Conservation (phyloP, 2,329 filamentous ascomycete species). For the Cytospora leucostoma region DNA sequence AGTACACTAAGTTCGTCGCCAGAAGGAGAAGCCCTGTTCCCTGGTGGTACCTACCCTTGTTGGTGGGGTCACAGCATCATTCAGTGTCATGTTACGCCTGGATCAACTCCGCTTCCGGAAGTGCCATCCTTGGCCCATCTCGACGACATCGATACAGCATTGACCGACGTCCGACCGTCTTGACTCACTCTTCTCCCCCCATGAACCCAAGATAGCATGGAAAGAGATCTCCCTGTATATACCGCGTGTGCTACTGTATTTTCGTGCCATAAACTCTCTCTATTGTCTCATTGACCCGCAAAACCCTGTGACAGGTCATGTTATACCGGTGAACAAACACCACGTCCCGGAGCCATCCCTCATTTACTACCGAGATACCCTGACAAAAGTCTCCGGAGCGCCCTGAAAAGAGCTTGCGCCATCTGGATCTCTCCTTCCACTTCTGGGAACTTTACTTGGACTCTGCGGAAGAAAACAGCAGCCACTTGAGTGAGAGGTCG, state of each 20-base stretch:
- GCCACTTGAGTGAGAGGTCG: conserved; percentile 5
- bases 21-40: too few species aligned
- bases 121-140: conserved; percentile 4
- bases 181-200: background rate
- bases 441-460: conserved; percentile 1
- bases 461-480: conserved; percentile 4
- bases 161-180: background rate
- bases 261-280: background rate
- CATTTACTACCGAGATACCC: background rate
- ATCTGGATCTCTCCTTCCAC: background rate
- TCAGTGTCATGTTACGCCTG: background rate
- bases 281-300: background rate
- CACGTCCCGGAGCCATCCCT: background rate
- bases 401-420: background rate
- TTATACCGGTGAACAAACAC: background rate
- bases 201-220: background rate
- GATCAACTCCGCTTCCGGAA: conserved; percentile 20
- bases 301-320: background rate
- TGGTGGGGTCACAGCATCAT: conserved; percentile 11
- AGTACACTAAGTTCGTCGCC: too few species aligned
- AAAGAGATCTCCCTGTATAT: background rate
- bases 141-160: background rate
- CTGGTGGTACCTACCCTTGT: too few species aligned
- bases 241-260: background rate
- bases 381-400: background rate